Evolutionary conservation across 176 grass and related monocot genomes (phyloP).

Genomic region (Lolium multiflorum): DNA sequence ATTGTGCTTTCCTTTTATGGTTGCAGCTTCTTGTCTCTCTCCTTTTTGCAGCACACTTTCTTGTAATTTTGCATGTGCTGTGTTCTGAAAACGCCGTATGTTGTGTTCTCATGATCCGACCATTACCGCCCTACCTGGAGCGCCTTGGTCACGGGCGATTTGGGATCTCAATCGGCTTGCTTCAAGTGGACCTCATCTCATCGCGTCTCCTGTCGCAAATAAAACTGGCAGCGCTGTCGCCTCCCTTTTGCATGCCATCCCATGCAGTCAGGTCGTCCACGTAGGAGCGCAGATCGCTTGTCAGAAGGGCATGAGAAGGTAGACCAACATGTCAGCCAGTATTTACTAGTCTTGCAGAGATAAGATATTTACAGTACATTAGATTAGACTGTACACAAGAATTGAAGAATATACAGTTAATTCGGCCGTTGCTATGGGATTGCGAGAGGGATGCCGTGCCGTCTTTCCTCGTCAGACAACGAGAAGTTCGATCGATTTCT

Average conservation of each 20-base stretch:
- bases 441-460: not conserved
- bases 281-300: not conserved
- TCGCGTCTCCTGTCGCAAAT: conserved; percentile 4
- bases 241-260: not conserved
- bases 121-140: not conserved
- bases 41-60: not conserved
- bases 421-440: not conserved
- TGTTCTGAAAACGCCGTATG: not conserved
- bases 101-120: not conserved
- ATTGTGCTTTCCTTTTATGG: not conserved
- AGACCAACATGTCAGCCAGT: not conserved
- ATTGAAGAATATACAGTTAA: not conserved
- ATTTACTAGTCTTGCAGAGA: not conserved
- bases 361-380: not conserved
- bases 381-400: not conserved
- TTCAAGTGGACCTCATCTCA: not conserved
- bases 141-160: not conserved
- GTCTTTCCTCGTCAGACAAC: not conserved
- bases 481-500: too few relatives aligned
- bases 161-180: not conserved
- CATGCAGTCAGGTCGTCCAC: not conserved
- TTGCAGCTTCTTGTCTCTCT: not conserved
- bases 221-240: not conserved
- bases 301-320: not conserved
- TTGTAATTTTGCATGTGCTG: not conserved